Conservation (phyloP, 2,329 filamentous ascomycete species). For the Immersiporthe knoxdaviesiana region DNA sequence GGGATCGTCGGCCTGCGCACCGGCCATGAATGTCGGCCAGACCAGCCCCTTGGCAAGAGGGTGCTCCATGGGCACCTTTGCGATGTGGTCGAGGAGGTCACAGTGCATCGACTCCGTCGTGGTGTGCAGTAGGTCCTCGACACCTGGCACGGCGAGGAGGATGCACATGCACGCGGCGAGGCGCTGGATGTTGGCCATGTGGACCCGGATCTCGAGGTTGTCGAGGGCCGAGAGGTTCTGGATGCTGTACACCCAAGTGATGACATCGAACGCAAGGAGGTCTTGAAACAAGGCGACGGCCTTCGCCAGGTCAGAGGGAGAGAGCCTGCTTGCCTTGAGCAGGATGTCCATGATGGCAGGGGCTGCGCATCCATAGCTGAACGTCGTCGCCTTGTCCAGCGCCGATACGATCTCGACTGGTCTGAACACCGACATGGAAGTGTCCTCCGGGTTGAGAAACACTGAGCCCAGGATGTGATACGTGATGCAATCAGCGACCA, state of each 20-base stretch:
- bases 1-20: conserved; percentile 51
- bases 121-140: too few species aligned
- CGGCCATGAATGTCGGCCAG: conserved; percentile 61
- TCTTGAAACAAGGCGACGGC: conserved; percentile 41
- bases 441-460: conserved; percentile 37
- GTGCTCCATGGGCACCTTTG: conserved; percentile 51
- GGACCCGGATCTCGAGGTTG: conserved; percentile 43
- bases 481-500: conserved; percentile 55
- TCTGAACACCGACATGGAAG: conserved; percentile 40
- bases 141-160: conserved; percentile 41
- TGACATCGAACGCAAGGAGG: conserved; percentile 46
- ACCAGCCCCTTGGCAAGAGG: conserved; percentile 59
- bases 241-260: conserved; percentile 45
- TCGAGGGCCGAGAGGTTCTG: conserved; percentile 41
- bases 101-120: conserved; percentile 42
- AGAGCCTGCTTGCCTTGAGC: conserved; percentile 47
- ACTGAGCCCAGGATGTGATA: conserved; percentile 53
- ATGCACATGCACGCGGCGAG: conserved; percentile 52
- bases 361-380: conserved; percentile 53
- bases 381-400: conserved; percentile 45
- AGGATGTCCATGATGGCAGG: conserved; percentile 49
- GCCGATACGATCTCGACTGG: conserved; percentile 43
- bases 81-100: conserved; percentile 52
- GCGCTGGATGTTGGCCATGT: conserved; percentile 48
- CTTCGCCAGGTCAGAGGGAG: conserved; percentile 35